Base-by-base conservation (phyloP, 257 asterid species). In the Cinchona pubescens region DNA sequence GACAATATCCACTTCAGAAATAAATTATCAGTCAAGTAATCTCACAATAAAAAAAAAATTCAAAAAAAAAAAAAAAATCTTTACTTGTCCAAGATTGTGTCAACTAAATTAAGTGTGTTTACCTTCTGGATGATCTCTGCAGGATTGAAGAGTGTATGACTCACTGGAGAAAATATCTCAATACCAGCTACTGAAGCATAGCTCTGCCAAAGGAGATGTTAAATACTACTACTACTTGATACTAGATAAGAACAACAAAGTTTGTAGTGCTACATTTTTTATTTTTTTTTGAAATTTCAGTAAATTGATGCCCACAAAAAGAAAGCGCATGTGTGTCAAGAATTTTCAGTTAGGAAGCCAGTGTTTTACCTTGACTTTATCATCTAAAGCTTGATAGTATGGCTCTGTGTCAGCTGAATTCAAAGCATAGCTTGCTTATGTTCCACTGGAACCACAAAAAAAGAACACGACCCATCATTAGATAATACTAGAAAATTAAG, bases 371-470 rank as follows among this genome's bases (percentile, higher is more conserved):
- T 85, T 87, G 67, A 94, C 86, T 81, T 82, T 89, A 37, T 71
- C 84, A 81, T 87, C 92, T 85, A 94, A 81, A 74, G 87, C 89
- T 75, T 79, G 96, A 83, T 94, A 92, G 71, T 94, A 90, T 19
- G 97, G 97, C n/a, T 94, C 99, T 0, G 96, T 85, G 80, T 92
- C 97, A 63, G n/a, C n/a, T n/a, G n/a, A 88, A 89, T 86, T 94
- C 99, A 79, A 86, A 94, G 80, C 97, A 94, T 37, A 94, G 90
- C 88, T 85, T 92, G 74, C 76, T 87, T 82, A 94, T 89, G 79
- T 82, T 82, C 99, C 99, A 94, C 99, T 94, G 88, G 43, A 38
- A 74, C 51, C 64, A 73, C 79, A 19, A 74, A 58, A 69, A 49
- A 75, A 29, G 73, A 27, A 85, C n/a, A n/a, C n/a, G 67, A 23